Base-by-base conservation (phyloP, 805 yeast genomes). In the Tetrapisispora pingtungensis region DNA sequence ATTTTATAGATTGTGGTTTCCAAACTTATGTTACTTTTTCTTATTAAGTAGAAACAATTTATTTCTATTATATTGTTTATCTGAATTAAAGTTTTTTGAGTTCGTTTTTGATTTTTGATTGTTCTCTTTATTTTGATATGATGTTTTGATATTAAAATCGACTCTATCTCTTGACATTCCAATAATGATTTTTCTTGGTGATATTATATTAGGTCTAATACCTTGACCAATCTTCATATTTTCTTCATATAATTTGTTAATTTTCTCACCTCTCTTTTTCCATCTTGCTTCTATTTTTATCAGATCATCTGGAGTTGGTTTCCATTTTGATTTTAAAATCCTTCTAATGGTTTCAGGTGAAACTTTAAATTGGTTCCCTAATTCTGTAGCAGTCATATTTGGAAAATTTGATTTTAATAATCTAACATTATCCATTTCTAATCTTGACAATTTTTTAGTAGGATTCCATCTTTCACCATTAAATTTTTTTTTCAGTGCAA, bases 301-400 rank as follows among this genome's bases (percentile, higher is more conserved):
- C 5, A 61, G 70, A 33, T 68, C 72, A 47, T 80, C 84, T n/a
- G 70, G 71, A 4, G 62, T 68, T 0, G 96, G 95, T 15, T 59
- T 64, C 94, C 95, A 89, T 33, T 72, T 77, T 5, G 90, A 80
- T 57, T 77, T 80, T 50, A 89, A 59, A 17, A 89, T 86, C 49
- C 95, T 73, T 46, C 95, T 69, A 2, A 88, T 74, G 0, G 89
- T 84, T 52, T 88, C 94, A 1, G 94, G 90, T 1, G 93, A 82
- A 5, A 86, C 72, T 40, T 73, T 68, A 62, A 82, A 88, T 56
- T 73, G 73, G 28, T 73, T 67, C 0, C 87, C 81, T 6, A 89
- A 59, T 36, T 77, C 81, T 3, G 67, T 65, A 2, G 81, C 72
- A 4, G 73, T 75, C 42, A 84, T 50, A n/a, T 74, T 70, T 0